Conservation (phyloP, 495 filamentous ascomycete species). For the Staphylotrichum longicolle region DNA sequence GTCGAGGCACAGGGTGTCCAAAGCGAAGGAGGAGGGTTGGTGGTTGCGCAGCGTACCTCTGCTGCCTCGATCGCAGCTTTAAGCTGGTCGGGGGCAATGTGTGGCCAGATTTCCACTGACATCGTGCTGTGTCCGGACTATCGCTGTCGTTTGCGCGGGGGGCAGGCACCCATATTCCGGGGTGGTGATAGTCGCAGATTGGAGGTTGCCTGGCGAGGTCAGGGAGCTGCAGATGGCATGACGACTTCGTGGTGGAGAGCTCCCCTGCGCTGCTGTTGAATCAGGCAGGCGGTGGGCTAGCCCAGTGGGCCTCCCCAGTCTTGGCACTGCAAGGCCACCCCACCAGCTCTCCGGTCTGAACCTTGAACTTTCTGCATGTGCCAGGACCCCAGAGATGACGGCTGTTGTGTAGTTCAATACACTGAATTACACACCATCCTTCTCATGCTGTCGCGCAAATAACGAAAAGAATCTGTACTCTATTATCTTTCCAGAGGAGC, state of each 20-base stretch:
- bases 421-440: no score
- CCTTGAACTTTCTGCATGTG: no score
- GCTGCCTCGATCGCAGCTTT: conserved; percentile 65
- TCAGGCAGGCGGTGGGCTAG: conserved; percentile 16
- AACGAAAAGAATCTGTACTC: no score
- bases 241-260: conserved; percentile 12
- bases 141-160: conserved; percentile 14
- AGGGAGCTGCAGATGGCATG: background rate
- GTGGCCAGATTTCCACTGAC: conserved; percentile 77
- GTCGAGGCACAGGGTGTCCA: background rate
- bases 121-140: conserved; percentile 43
- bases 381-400: background rate
- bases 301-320: background rate
- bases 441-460: no score
- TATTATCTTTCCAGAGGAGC: no score
- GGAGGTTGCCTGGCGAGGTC: conserved; percentile 22
- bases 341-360: background rate
- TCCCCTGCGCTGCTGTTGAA: conserved; percentile 4
- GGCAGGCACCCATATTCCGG: conserved; percentile 40
- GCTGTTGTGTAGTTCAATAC: background rate
- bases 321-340: conserved; percentile 13
- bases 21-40: background rate
- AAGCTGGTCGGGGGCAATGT: conserved; percentile 61
- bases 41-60: conserved; percentile 48
- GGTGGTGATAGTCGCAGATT: background rate